A percentile compares a stretch with the other conserved stretches of the same genome.
Evolutionary conservation across 2,329 filamentous ascomycete species (phyloP).

Genomic region (Cladophialophora bantiana): DNA sequence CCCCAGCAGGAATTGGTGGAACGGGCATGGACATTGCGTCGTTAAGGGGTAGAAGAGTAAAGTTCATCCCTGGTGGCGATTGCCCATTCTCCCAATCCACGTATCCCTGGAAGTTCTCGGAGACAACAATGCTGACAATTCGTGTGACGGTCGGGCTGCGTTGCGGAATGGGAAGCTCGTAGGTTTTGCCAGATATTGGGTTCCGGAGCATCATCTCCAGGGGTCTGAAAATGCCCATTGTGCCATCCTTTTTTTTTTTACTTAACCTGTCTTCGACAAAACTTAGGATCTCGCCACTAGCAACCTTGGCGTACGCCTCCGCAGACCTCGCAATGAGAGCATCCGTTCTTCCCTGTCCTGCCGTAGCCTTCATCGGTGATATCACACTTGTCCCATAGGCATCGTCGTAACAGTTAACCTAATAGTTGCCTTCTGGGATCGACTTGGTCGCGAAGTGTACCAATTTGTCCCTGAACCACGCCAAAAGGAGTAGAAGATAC

Average conservation of each 20-base stretch:
- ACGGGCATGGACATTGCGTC: not conserved
- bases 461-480: not conserved
- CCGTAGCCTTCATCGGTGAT: not conserved
- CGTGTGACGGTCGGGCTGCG: constrained; percentile 1
- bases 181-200: constrained; percentile 3
- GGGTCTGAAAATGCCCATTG: constrained; percentile 5
- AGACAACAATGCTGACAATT: constrained; percentile 1
- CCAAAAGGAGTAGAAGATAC: constrained; percentile 8
- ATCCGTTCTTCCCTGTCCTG: not conserved
- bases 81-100: constrained; percentile 9
- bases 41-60: not conserved
- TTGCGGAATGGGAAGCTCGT: constrained; percentile 4
- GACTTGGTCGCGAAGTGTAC: not conserved
- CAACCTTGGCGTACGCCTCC: constrained; percentile 2
- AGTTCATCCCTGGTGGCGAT: constrained; percentile 3
- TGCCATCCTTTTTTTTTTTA: not conserved
- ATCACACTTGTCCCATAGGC: not conserved
- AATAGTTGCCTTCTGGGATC: not conserved
- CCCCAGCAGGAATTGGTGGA: not conserved
- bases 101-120: not conserved
- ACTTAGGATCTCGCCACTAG: not conserved
- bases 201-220: not conserved
- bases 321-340: constrained; percentile 2
- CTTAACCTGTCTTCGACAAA: not conserved
- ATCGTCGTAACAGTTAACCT: not conserved